Evolutionary conservation across 257 asterid genomes (phyloP).

Genomic region (Solanum rostratum): DNA sequence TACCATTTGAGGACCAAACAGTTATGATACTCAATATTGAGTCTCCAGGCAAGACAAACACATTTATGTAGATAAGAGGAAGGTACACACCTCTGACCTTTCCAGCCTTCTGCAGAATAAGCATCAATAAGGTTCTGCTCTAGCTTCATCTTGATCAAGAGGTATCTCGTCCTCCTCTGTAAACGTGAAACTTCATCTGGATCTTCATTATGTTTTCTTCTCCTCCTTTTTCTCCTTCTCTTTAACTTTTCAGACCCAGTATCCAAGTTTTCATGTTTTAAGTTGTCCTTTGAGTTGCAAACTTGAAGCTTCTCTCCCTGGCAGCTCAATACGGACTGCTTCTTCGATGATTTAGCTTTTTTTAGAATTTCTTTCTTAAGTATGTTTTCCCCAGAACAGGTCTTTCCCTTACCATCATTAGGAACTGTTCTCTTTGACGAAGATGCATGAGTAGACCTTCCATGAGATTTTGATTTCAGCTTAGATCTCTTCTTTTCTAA

Average conservation of each 20-base stretch:
- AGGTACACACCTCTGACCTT: constrained; percentile 83
- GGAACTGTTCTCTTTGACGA: constrained; percentile 19
- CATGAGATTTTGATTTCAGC: constrained; percentile 22
- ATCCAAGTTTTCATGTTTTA: constrained; percentile 18
- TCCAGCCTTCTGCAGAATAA: constrained; percentile 95
- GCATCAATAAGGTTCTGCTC: constrained; percentile 98
- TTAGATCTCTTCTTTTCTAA: constrained; percentile 28
- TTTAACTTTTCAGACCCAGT: constrained; percentile 20
- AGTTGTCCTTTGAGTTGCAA: constrained; percentile 10
- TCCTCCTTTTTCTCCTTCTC: constrained; percentile 43
- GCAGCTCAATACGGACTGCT: constrained; percentile 26
- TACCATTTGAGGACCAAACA: not conserved
- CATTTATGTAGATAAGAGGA: not conserved
- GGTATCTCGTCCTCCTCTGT: constrained; percentile 84
- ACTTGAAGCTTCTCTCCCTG: constrained; percentile 12
- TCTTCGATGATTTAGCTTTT: constrained; percentile 37
- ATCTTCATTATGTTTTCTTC: constrained; percentile 35
- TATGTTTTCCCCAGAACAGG: constrained; percentile 31
- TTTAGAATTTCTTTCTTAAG: constrained; percentile 26
- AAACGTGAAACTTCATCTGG: constrained; percentile 78
- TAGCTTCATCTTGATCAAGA: constrained; percentile 71
- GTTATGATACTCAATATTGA: not conserved
- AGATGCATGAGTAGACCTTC: constrained; percentile 15
- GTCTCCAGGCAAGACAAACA: constrained; percentile 2
- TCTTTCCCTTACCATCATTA: constrained; percentile 20